Base-by-base conservation (phyloP, 108 stramenopile species). In the Conticribra guillardii region DNA sequence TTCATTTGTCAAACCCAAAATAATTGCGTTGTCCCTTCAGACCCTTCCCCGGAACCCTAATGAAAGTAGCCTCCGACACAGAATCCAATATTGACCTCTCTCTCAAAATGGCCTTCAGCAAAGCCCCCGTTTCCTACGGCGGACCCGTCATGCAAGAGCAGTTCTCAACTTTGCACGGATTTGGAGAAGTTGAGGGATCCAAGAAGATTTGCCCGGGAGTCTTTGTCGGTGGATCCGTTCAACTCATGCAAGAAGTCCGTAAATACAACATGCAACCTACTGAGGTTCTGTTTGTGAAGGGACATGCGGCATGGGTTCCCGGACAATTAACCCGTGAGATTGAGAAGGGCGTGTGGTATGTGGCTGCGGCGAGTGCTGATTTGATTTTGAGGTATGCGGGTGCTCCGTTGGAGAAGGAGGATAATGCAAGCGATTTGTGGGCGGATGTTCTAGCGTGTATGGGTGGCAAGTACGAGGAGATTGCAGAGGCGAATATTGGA, bases 281-380 rank as follows among this genome's bases (percentile, higher is more conserved):
- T 4, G 70, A 91, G 30, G 90, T 88, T 1, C 83, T 94, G 27
- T 94, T 94, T 76, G 88, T 91, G 31, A 91, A 91, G 79, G 93
- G 93, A 7, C 93, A 92, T 66, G 89, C 90, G 2, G 90, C 87
- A 15, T 94, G 93, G 93, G 89, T 94, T 24, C 87, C 93, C 3
- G 87, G 88, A 52, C 93, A 94, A 68, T 76, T 94, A 26, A 61
- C 75, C 14, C 84, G 93, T 23, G 93, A 94, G 82, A 87, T 94
- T 58, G 71, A 78, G 56, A 91, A 91, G 76, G 90, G 88, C 34
- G 93, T 94, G 19, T 94, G 93, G 93, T 90, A 90, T 75, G 77
- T 84, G 46, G 89, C 87, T 11, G 83, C 87, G 4, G 86, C 71
- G 1, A 90, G 89, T 18, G 70, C 87, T 11, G 89, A 91, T 54